These are phyloP conservation scores for Euclidium syriacum DNA, from an alignment of 345 rosid genomes.

Conservation along the genomic window DNA sequence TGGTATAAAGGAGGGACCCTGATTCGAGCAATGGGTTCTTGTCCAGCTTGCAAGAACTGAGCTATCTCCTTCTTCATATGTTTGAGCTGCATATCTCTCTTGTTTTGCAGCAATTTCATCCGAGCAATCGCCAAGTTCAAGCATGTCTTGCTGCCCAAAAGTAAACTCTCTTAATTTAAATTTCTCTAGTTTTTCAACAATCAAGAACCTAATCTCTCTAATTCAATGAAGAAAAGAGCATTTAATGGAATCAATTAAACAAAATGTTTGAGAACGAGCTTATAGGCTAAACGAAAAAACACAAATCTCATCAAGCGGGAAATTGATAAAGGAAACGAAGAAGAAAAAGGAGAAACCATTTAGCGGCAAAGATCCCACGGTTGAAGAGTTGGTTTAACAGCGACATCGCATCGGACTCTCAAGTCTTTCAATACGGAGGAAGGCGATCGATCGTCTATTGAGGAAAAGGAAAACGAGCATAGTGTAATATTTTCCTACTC, in stretches of 20 bases:
- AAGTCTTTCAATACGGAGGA: neutral
- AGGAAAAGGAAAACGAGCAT: neutral
- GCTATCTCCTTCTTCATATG: slow-evolving; percentile 94
- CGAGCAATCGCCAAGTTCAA: slow-evolving; percentile 75
- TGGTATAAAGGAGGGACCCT: slow-evolving; percentile 39
- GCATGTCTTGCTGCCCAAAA: slow-evolving; percentile 66
- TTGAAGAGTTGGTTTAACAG: slow-evolving; percentile 89
- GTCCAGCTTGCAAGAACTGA: slow-evolving; percentile 87
- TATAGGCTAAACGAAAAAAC: too few species aligned
- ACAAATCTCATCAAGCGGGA: too few species aligned
- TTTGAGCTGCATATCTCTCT: slow-evolving; percentile 86
- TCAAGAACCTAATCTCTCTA: neutral
- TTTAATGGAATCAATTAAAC: neutral
- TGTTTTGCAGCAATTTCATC: slow-evolving; percentile 80
- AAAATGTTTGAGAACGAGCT: too few species aligned
- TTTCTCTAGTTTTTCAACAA: neutral
- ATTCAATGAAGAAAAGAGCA: neutral
- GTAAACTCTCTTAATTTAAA: neutral
- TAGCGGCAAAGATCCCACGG: slow-evolving; percentile 82
- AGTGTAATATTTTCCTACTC: neutral
- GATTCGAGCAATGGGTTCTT: slow-evolving; percentile 91
- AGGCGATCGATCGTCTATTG: neutral
- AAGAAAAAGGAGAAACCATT: slow-evolving; percentile 39
- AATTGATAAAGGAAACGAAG: neutral
- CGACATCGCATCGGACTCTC: slow-evolving; percentile 48